These are phyloP conservation scores for Pseudogymnoascus sp. DNA, from an alignment of 2,329 filamentous ascomycete species.

Conservation along the genomic window DNA sequence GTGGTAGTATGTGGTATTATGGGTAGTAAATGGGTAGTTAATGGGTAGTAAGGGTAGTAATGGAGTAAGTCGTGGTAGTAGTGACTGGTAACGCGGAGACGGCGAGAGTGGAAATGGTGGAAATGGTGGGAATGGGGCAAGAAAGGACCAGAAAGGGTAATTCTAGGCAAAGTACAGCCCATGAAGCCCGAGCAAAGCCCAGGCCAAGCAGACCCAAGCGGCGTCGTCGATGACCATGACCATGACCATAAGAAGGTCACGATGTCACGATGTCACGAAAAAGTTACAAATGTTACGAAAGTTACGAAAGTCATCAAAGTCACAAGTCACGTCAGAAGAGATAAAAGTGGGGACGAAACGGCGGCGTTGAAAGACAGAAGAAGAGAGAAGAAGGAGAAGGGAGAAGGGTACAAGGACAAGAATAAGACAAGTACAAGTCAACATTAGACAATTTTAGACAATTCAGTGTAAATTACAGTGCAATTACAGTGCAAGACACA, in stretches of 20 bases:
- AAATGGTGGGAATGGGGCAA: neutral
- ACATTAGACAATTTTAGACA: neutral
- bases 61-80: neutral
- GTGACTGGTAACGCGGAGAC: neutral
- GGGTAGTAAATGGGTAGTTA: neutral
- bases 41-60: neutral
- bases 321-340: slow-evolving; percentile 9
- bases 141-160: neutral
- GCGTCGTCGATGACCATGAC: neutral
- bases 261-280: slow-evolving; percentile 3
- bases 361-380: neutral
- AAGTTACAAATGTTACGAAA: neutral
- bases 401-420: too few relatives aligned
- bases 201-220: too few relatives aligned
- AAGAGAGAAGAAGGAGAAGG: neutral
- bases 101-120: neutral
- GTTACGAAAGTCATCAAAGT: neutral
- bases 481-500: neutral
- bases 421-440: neutral
- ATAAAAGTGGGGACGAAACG: neutral
- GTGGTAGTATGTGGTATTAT: neutral
- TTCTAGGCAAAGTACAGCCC: neutral
- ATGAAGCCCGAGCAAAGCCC: neutral
- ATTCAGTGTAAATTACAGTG: neutral
- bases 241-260: neutral